phyloP scores from a whole-genome alignment of 805 yeast species.

The Blastobotrys chiropterorum region DNA sequence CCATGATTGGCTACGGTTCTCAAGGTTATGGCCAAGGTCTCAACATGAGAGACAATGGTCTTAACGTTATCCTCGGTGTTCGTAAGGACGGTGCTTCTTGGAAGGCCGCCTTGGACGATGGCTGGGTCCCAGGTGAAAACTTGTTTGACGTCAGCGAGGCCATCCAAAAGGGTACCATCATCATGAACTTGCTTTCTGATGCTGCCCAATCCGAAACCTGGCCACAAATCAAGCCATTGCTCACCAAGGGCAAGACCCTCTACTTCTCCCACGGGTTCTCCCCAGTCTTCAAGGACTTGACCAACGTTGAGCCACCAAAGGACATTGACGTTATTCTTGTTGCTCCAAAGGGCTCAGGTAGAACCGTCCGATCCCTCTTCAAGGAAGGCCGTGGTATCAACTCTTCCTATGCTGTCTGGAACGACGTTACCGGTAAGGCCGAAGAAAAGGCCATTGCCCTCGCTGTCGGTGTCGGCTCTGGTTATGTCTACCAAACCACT shows the following conservation, averaged over 20 bases:
- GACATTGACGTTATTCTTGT: slow-evolving; percentile 96
- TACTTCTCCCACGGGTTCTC: slow-evolving; percentile 99
- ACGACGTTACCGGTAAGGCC: slow-evolving; percentile 98
- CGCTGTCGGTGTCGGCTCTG: slow-evolving; percentile 99
- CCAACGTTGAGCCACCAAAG: slow-evolving; percentile 91
- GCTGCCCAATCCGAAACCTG: slow-evolving; percentile 99
- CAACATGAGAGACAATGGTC: slow-evolving; percentile 98
- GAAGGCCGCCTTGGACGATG: slow-evolving; percentile 99
- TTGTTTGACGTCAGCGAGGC: slow-evolving; percentile 94
- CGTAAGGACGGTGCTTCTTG: slow-evolving; percentile 98
- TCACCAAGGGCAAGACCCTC: slow-evolving; percentile 95
- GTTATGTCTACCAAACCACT: slow-evolving; percentile 99
- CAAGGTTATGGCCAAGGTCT: slow-evolving; percentile 99
- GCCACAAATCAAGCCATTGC: slow-evolving; percentile 76
- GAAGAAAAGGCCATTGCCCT: slow-evolving; percentile 98
- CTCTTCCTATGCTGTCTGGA: slow-evolving; percentile 99
- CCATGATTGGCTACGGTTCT: slow-evolving; percentile 98
- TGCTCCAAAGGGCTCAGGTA: slow-evolving; percentile 99
- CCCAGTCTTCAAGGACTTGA: slow-evolving; percentile 96
- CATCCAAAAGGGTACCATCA: slow-evolving; percentile 79
- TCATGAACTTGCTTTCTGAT: slow-evolving; percentile 97
- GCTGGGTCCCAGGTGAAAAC: slow-evolving; percentile 99
- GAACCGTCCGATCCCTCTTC: slow-evolving; percentile 98
- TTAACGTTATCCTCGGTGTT: slow-evolving; percentile 96
- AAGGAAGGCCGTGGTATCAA: slow-evolving; percentile 99